Evolutionary conservation across 2,329 filamentous ascomycete genomes (phyloP).

Genomic region (Trichoderma atroviride): DNA sequence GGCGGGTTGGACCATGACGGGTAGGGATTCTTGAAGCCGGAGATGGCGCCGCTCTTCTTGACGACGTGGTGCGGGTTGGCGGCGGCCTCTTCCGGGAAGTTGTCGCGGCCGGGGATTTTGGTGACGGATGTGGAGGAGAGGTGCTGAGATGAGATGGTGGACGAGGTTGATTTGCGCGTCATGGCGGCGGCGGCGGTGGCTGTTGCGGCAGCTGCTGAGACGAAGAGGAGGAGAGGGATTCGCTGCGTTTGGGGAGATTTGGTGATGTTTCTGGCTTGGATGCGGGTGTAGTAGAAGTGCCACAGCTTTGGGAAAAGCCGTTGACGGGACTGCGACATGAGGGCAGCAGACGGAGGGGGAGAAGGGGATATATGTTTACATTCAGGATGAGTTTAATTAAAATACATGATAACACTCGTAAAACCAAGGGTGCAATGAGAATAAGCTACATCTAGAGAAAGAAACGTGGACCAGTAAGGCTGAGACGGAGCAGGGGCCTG

Average conservation of each 20-base stretch:
- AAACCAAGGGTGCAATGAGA: not conserved
- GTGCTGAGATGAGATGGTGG: conserved; percentile 25
- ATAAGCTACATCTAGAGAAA: not conserved
- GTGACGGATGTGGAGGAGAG: conserved; percentile 37
- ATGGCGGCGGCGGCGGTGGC: conserved; percentile 27
- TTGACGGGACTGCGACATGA: conserved; percentile 33
- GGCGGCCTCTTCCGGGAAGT: conserved; percentile 47
- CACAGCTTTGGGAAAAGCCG: conserved; percentile 19
- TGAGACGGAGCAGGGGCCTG: not conserved
- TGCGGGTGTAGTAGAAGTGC: conserved; percentile 1
- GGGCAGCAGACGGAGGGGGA: not conserved
- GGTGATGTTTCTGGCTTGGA: not conserved
- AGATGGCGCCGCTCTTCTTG: conserved; percentile 40
- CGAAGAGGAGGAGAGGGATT: not conserved
- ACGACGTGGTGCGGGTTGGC: conserved; percentile 53
- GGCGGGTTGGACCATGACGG: conserved; percentile 45
- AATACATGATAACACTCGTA: not conserved
- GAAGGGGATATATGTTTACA: not conserved
- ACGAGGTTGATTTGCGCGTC: conserved; percentile 11
- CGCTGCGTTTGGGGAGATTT: not conserved
- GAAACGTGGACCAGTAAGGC: not conserved
- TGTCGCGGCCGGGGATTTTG: conserved; percentile 40
- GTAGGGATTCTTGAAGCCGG: conserved; percentile 55
- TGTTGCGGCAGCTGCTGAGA: conserved; percentile 25
- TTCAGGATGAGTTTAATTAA: not conserved